phyloP scores from a whole-genome alignment of 2,329 filamentous ascomycete genomes.

The Periglandula ipomoeae region DNA sequence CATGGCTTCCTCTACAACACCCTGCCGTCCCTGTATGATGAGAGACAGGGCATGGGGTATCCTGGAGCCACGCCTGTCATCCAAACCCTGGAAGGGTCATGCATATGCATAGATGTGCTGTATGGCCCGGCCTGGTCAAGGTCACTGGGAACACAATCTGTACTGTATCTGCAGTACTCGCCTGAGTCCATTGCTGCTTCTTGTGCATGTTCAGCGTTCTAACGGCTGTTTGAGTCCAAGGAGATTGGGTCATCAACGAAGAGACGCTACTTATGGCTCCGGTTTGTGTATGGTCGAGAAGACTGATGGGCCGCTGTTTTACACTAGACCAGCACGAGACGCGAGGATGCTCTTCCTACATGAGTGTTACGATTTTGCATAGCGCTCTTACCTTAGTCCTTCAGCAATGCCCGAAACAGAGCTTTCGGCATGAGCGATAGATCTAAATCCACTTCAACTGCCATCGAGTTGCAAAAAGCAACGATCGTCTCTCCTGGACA shows the following conservation, averaged over 20 bases:
- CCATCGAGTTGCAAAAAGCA: neutral
- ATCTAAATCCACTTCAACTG: neutral
- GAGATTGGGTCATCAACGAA: too few species aligned
- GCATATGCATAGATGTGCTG: neutral
- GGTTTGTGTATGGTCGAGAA: too few species aligned
- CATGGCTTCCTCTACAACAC: neutral
- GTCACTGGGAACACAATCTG: too few species aligned
- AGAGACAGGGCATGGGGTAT: neutral
- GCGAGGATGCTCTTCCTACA: too few species aligned
- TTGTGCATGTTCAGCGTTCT: too few species aligned
- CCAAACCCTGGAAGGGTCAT: neutral
- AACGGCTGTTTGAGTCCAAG: too few species aligned
- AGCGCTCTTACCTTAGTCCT: too few species aligned
- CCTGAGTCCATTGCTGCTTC: too few species aligned
- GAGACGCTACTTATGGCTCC: too few species aligned
- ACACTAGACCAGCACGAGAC: too few species aligned
- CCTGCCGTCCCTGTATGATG: neutral
- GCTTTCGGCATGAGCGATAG: neutral
- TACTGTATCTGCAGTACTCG: too few species aligned
- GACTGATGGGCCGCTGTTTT: too few species aligned
- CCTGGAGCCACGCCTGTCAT: slow-evolving; percentile 2
- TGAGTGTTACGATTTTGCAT: neutral
- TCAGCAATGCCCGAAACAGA: neutral
- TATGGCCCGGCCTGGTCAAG: neutral
- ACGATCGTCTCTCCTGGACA: neutral